Evolutionary conservation across 768 basidiomycete species (phyloP).

Genomic region (Tylopilus vinaceipallidus): DNA sequence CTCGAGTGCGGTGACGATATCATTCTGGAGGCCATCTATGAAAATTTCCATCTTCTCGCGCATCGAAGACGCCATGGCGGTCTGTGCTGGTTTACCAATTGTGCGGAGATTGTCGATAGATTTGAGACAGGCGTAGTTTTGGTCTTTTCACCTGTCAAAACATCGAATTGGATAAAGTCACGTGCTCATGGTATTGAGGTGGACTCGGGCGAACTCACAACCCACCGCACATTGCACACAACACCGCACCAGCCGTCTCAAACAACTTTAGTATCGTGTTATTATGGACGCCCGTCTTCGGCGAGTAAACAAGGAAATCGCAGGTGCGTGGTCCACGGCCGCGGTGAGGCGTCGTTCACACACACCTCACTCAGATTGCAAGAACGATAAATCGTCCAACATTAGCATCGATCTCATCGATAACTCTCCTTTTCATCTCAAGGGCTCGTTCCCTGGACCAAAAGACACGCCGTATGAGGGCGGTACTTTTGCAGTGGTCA

Average conservation of each 20-base stretch:
- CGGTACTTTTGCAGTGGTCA: constrained; percentile 86
- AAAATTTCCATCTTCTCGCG: constrained; percentile 75
- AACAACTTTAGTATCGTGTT: constrained; percentile 1
- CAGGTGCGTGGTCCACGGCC: constrained; percentile 48
- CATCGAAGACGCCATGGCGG: constrained; percentile 45
- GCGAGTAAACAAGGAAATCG: constrained; percentile 92
- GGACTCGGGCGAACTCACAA: no score
- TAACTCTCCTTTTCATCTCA: constrained; percentile 87
- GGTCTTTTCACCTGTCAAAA: no score
- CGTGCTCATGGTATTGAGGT: no score
- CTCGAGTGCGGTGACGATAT: constrained; percentile 78
- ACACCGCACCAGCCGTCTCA: not conserved
- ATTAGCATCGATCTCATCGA: constrained; percentile 87
- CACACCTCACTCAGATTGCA: constrained; percentile 63
- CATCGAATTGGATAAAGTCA: constrained; percentile 24
- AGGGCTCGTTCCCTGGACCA: constrained; percentile 88
- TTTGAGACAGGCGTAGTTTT: no score
- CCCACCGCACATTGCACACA: not conserved
- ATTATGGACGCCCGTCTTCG: constrained; percentile 85
- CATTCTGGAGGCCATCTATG: constrained; percentile 71
- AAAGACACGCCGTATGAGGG: constrained; percentile 93
- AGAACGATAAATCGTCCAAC: constrained; percentile 88
- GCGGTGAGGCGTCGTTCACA: constrained; percentile 5
- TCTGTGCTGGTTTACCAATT: no score
- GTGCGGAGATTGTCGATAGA: not conserved